Base-by-base conservation (phyloP, 306 rosid species). In the Sechiopsis laciniata region DNA sequence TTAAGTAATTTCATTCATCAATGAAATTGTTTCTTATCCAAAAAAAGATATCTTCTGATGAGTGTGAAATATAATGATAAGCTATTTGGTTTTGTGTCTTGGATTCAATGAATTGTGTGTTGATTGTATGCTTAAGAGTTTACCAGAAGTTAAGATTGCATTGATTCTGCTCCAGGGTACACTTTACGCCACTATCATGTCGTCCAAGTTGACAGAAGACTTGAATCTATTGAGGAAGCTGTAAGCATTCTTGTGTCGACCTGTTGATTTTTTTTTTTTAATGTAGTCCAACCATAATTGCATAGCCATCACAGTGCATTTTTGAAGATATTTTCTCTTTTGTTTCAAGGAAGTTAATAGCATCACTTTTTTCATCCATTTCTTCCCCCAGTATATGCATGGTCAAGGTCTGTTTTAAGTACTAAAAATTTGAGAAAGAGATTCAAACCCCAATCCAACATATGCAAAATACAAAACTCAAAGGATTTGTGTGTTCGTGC, bases 111-210 rank as follows among this genome's bases (percentile, higher is more conserved):
- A 50, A 68, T 68, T 48, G 12, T 46, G 42, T 68, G 57, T 48
- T 68, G 19, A 68, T 13, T 24, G 73, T 63, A 26, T 57, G 51
- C 74, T 63, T 72, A 13, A 35, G 22, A 21, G 24, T 2, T 21
- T 15, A 60, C 32, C 42, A 26, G 32, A 21, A 45, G 13, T 61
- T 35, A 46, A 42, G 42, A 16, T 80, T 13, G 67, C 11, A 22
- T 6, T 51, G 37, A 55, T 70, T 77, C 73, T 70, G 16, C 55
- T 57, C 72, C 85, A 91, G 97, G 99, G 10, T 95, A 91, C 80
- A 73, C 88, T 14, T 60, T 95, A 79, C 99, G 99, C 7, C 92
- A 89, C 78, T 55, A 82, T 1, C 99, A 89, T 79, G 89, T 89
- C 0, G 46, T 74, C 24, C 86, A 62, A 84, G 91, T 95, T 75